Evolutionary conservation across 2,329 filamentous ascomycete species (phyloP).

Genomic region (Paracamarosporium sp.): DNA sequence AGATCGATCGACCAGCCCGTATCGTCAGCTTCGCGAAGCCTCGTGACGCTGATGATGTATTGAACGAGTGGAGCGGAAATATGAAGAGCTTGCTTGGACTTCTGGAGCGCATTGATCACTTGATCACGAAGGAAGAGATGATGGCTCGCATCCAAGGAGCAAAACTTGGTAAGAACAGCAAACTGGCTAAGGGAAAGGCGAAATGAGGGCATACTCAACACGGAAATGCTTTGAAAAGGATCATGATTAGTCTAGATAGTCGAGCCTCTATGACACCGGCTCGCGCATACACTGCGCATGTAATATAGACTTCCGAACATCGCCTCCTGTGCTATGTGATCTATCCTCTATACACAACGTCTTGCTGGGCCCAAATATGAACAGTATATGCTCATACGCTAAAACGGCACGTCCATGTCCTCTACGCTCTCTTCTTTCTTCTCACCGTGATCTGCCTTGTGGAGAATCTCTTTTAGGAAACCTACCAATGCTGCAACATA

Average conservation of each 20-base stretch:
- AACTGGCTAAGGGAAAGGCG: constrained; percentile 45
- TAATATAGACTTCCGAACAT: constrained; percentile 40
- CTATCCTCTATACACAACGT: constrained; percentile 22
- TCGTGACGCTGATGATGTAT: constrained; percentile 89
- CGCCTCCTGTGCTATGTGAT: not conserved
- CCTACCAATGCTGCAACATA: constrained; percentile 77
- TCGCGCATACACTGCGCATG: constrained; percentile 41
- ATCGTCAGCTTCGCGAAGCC: constrained; percentile 95
- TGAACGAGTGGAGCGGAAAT: constrained; percentile 98
- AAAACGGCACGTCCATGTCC: constrained; percentile 75
- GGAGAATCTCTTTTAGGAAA: constrained; percentile 68
- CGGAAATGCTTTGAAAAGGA: constrained; percentile 14
- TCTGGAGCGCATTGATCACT: constrained; percentile 90
- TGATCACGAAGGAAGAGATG: constrained; percentile 99
- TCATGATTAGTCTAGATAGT: constrained; percentile 41
- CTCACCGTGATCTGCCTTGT: constrained; percentile 42
- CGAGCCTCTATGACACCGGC: constrained; percentile 30
- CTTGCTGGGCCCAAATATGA: constrained; percentile 18
- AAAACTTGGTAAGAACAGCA: constrained; percentile 50
- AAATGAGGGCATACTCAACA: constrained; percentile 23
- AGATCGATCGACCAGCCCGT: constrained; percentile 92
- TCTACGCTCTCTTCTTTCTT: constrained; percentile 64
- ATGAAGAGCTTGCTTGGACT: constrained; percentile 92
- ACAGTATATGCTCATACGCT: constrained; percentile 4
- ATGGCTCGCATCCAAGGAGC: constrained; percentile 92